Percentiles rank a stretch among this genome's conserved stretches.
phyloP scores from a whole-genome alignment of 139 green algal species.

The Volvox africanus region DNA sequence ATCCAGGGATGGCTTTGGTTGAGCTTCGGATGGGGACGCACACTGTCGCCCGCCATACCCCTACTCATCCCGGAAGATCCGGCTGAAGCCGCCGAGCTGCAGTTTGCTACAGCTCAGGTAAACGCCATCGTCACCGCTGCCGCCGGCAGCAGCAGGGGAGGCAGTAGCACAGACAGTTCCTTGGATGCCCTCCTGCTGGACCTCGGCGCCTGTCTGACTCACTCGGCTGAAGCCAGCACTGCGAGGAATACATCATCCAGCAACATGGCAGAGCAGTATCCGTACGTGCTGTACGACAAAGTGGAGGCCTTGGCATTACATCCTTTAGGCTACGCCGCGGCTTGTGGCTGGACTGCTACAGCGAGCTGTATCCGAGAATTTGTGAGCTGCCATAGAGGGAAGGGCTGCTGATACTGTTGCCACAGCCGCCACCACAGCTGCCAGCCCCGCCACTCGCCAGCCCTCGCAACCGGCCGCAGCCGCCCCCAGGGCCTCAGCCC shows the following conservation, averaged over 20 bases:
- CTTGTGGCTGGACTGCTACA: neutral
- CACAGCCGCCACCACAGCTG: neutral
- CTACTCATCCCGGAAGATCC: neutral
- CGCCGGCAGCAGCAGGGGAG: neutral
- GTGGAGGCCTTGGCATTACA: neutral
- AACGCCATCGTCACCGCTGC: neutral
- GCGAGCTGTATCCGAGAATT: neutral
- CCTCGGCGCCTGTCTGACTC: neutral
- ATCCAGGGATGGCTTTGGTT: neutral
- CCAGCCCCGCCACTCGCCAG: neutral
- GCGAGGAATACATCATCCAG: neutral
- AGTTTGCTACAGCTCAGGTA: neutral
- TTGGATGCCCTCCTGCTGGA: conserved; percentile 19
- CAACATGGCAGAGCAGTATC: neutral
- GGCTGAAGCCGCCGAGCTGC: neutral
- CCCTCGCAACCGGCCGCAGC: neutral
- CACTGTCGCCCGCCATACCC: neutral
- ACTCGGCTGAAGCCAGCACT: neutral
- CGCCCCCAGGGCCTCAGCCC: neutral
- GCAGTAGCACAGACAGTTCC: neutral
- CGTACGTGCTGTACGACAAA: neutral
- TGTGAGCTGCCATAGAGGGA: too few relatives aligned
- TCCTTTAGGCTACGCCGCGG: neutral
- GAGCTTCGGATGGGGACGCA: conserved; percentile 9
- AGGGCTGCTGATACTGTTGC: too few relatives aligned